Evolutionary conservation across 805 yeast species (phyloP), one percentile per base, ranked within the genome.

Genomic region (Barnettozyma sucrosica): DNA sequence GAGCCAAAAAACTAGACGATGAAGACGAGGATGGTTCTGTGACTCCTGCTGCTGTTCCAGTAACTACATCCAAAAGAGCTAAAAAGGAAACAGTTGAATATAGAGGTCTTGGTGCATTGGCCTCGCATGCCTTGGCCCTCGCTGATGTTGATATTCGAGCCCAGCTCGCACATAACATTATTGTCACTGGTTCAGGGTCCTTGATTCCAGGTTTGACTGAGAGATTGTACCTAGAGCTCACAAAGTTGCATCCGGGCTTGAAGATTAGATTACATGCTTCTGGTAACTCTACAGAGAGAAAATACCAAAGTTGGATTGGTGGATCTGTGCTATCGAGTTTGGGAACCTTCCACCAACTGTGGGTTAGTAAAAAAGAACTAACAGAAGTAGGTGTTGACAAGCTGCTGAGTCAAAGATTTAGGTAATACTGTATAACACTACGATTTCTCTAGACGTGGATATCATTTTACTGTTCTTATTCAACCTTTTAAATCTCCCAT

Each of bases 341-440:
- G 56, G 97, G 97, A 30, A 87, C 96, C 3, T 90, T 90, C 74
- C 97, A 90, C 65, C 97, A 90, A 66, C 70, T 86, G 68, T 90
- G 97, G 97, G 96, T 90, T 2, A 85, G 90, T 37, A 83, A 81
- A 59, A 79, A 78, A 54, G 97, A 90, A 65, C 86, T 83, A 57
- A 89, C 87, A 51, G 97, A 90, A 65, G 88, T 81, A 23, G 97
- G 97, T 6, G 81, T 81, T 11, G 93, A 87, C 47, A 79, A 89
- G 63, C 73, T 90, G 48, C 75, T 88, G 48, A 78, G 79, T 47
- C 92, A 85, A 65, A 76, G 97, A 67, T 89, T 89, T 66, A 82
- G 96, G 67, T 89, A 65, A 60, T 26, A 7, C 25, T 5, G 23
- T 11, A 14, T 16, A 23, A 30, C 37, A 23, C 6, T 32, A 25